These are phyloP conservation scores for Scheffersomyces illinoinensis DNA, from an alignment of 1,139 yeast species.

Conservation along the genomic window DNA sequence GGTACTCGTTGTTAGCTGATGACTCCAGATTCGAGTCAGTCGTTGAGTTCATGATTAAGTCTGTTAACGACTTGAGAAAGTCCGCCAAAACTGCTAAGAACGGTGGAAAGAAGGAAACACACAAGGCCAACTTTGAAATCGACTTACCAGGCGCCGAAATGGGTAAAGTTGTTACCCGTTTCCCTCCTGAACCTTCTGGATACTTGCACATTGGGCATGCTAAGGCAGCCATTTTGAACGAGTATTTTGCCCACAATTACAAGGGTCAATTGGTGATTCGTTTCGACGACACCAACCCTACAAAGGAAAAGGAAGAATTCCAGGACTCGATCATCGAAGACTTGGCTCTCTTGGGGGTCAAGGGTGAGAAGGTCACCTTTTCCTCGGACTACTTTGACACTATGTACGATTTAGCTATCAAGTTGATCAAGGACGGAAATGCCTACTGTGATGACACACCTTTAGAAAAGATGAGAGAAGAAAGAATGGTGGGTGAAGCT, in stretches of 20 bases:
- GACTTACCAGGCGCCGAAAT: constrained; percentile 86
- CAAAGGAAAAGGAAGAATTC: constrained; percentile 90
- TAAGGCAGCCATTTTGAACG: constrained; percentile 93
- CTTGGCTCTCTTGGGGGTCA: constrained; percentile 81
- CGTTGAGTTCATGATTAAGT: constrained; percentile 65
- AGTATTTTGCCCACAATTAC: constrained; percentile 91
- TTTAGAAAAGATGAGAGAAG: constrained; percentile 92
- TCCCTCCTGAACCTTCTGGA: constrained; percentile 93
- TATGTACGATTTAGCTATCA: constrained; percentile 82
- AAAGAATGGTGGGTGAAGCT: constrained; percentile 95
- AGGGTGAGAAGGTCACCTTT: constrained; percentile 82
- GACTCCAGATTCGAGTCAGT: constrained; percentile 69
- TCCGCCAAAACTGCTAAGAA: constrained; percentile 54
- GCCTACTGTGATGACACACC: constrained; percentile 98
- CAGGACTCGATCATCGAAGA: constrained; percentile 92
- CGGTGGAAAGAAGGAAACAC: constrained; percentile 72
- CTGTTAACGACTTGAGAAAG: constrained; percentile 74
- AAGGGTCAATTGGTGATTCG: constrained; percentile 93
- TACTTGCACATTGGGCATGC: constrained; percentile 94
- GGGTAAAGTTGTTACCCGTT: constrained; percentile 95
- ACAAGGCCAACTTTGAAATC: constrained; percentile 91
- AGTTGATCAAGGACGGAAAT: constrained; percentile 88
- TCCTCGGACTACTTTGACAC: constrained; percentile 90
- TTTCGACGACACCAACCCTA: constrained; percentile 96
- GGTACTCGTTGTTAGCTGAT: constrained; percentile 80